Conservation (phyloP, 257 asterid genomes). For the Solanum piurae region DNA sequence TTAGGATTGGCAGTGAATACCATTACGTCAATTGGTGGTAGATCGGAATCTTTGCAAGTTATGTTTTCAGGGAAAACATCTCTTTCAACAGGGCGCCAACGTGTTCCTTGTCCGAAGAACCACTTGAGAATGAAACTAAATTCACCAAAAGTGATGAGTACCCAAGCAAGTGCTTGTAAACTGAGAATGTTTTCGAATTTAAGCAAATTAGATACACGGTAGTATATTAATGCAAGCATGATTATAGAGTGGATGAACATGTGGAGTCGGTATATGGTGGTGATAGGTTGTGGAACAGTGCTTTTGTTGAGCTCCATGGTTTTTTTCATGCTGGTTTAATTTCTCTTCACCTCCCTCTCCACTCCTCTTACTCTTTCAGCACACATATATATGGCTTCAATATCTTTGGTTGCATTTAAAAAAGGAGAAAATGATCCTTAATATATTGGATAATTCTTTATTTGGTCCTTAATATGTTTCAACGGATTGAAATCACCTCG, state of each 20-base stretch:
- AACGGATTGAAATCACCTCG: background rate
- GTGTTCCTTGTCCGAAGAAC: slow-evolving; percentile 36
- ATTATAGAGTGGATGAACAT: background rate
- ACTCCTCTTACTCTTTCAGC: background rate
- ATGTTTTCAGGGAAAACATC: slow-evolving; percentile 30
- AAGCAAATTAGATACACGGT: background rate
- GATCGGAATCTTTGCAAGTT: slow-evolving; percentile 17
- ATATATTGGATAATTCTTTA: too few relatives aligned
- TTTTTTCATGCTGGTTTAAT: background rate
- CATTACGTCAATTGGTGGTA: slow-evolving; percentile 48
- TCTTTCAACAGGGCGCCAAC: slow-evolving; percentile 40
- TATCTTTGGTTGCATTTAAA: background rate
- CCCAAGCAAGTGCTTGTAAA: background rate
- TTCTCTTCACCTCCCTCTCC: background rate
- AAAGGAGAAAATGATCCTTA: too few relatives aligned
- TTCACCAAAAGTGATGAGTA: slow-evolving; percentile 17
- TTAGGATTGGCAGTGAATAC: slow-evolving; percentile 54
- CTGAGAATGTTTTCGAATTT: background rate
- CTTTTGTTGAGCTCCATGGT: background rate
- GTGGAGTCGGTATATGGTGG: background rate
- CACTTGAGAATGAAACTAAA: slow-evolving; percentile 30
- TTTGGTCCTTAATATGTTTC: too few relatives aligned
- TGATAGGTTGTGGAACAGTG: background rate
- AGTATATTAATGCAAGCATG: background rate
- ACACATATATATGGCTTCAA: background rate